These are phyloP conservation scores for Monosporozyma unispora DNA, from an alignment of 805 yeast genomes.

Conservation along the genomic window DNA sequence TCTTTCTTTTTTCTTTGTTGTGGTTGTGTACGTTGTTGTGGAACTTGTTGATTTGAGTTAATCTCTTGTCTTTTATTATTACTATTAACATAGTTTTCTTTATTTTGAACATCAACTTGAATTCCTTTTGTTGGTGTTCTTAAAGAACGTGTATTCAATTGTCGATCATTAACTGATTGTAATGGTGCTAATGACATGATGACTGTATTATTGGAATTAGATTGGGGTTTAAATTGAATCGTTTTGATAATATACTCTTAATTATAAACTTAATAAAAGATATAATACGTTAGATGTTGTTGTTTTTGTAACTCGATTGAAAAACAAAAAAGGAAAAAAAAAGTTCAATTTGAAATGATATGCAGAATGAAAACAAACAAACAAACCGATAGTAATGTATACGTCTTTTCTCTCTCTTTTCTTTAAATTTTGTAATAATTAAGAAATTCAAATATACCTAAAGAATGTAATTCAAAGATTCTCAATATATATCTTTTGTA, in stretches of 20 bases:
- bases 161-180: slow-evolving; percentile 29
- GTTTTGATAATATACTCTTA: too few relatives aligned
- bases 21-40: slow-evolving; percentile 8
- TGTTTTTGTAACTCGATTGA: not conserved
- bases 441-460: not conserved
- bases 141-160: slow-evolving; percentile 25
- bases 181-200: slow-evolving; percentile 29
- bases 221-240: not conserved
- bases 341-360: not conserved
- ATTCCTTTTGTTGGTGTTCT: slow-evolving; percentile 26
- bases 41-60: not conserved
- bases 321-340: not conserved
- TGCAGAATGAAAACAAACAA: not conserved
- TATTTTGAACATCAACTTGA: slow-evolving; percentile 5
- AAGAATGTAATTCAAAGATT: not conserved
- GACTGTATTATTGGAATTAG: not conserved
- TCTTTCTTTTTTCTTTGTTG: slow-evolving; percentile 65
- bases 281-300: too few relatives aligned
- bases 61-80: slow-evolving; percentile 11
- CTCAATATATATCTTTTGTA: not conserved
- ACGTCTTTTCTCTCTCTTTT: not conserved
- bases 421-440: too few relatives aligned
- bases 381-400: not conserved
- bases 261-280: too few relatives aligned
- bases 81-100: slow-evolving; percentile 12